These are phyloP conservation scores for Clonostachys sp. DNA, from an alignment of 2,329 filamentous ascomycete species.

Conservation along the genomic window DNA sequence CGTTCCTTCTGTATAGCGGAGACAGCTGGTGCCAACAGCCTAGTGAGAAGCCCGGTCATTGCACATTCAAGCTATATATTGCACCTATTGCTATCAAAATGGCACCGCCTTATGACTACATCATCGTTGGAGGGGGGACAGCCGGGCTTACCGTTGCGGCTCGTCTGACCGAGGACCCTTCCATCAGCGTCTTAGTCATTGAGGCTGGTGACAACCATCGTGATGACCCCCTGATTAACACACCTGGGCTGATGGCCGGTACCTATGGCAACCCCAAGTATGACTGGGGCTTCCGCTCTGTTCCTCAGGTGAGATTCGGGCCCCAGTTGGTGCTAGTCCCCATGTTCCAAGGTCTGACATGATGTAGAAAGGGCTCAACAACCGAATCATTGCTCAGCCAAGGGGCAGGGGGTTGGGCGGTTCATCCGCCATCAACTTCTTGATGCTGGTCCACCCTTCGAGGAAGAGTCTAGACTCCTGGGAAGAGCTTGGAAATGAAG, in stretches of 20 bases:
- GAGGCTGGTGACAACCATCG: slow-evolving; percentile 1
- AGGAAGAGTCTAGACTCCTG: slow-evolving; percentile 14
- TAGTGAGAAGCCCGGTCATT: too few species aligned
- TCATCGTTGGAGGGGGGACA: slow-evolving; percentile 30
- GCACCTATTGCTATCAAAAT: too few species aligned
- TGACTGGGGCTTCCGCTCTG: slow-evolving; percentile 2
- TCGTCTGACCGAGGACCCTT: slow-evolving; percentile 22
- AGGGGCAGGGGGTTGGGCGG: slow-evolving; percentile 15
- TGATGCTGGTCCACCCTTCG: slow-evolving; percentile 11
- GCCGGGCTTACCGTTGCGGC: slow-evolving; percentile 30
- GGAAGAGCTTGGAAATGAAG: slow-evolving; percentile 6
- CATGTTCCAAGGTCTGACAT: too few species aligned
- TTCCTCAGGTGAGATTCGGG: background rate
- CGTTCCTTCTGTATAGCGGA: too few species aligned
- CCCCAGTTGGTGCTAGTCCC: too few species aligned
- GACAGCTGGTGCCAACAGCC: too few species aligned
- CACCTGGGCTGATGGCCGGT: background rate
- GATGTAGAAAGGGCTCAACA: slow-evolving; percentile 4
- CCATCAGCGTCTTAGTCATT: background rate
- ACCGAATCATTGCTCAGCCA: slow-evolving; percentile 8
- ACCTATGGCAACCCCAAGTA: slow-evolving; percentile 1
- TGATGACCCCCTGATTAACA: background rate
- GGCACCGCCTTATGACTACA: slow-evolving; percentile 12
- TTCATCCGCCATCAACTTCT: slow-evolving; percentile 18
- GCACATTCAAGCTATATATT: too few species aligned